Base-by-base conservation (phyloP, 129 eudicot species). In the Kitagawia praeruptora region DNA sequence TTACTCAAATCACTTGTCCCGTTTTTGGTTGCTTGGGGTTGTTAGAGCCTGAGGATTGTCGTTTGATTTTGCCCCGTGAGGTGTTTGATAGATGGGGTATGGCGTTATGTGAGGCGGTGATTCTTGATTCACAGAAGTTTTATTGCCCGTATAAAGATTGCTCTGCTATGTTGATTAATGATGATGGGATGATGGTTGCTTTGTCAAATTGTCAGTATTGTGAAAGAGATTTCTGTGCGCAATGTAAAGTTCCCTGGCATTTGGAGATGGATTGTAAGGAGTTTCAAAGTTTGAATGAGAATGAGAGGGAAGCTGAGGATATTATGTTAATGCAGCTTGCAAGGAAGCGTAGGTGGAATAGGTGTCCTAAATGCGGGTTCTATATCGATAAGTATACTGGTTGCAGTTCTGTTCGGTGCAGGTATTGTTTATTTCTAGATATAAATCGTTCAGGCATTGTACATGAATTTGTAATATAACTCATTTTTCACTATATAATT, bases 131-230 rank as follows among this genome's bases (percentile, higher is more conserved):
- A 18, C 73, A 86, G 61, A 89, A 81, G 18, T 80, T 91, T 18
- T 84, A 88, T 74, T 91, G 93, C 28, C 93, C 93, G 1, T 91
- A 79, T 27, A 83, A 86, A 54, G 89, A 87, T 21, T 91, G 97
- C 49, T 87, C 88, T 1, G 90, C 85, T 2, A 31, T 89, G 85
- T 41, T 91, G 86, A 75, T 87, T n/a, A 75, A 85, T 23, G 93
- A 91, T 31, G 83, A 64, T 15, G 88, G 72, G 6, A 77, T 8
- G 34, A 13, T 12, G 2, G 15, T 87, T 19, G 37, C 74, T 38
- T 13, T 70, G 13, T 78, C 84, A 0, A 90, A 89, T 66, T 89
- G 93, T 45, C 93, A 89, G 4, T 4, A 70, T 41, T 89, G 93
- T 46, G 23, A 64, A 16, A 75, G 89, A 69, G 13, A 78, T 58